Percentiles rank a stretch among this genome's conserved stretches.
phyloP scores from a whole-genome alignment of 495 filamentous ascomycete genomes.

The Achaetomiella virescens region DNA sequence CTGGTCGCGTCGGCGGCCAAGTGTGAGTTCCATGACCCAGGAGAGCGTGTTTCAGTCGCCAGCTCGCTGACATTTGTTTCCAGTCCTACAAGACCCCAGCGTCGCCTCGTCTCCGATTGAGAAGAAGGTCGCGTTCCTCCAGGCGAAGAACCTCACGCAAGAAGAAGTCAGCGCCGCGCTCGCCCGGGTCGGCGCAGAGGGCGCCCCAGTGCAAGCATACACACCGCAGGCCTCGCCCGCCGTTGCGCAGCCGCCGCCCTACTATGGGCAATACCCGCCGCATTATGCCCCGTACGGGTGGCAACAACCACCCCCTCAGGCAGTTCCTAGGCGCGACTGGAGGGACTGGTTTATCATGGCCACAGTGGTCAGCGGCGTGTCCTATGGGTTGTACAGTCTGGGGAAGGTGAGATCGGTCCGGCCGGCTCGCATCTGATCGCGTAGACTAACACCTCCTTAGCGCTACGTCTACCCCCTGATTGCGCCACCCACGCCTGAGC shows the following conservation, averaged over 20 bases:
- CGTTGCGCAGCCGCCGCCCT: constrained; percentile 45
- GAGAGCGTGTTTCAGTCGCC: background rate
- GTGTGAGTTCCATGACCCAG: constrained; percentile 43
- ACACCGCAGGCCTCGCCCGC: constrained; percentile 37
- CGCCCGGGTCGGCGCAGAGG: constrained; percentile 57
- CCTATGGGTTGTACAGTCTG: constrained; percentile 80
- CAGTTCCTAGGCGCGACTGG: constrained; percentile 78
- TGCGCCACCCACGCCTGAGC: constrained; percentile 85
- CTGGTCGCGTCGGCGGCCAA: constrained; percentile 66
- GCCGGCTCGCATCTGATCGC: background rate
- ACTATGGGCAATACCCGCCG: constrained; percentile 63
- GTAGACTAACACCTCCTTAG: constrained; percentile 35
- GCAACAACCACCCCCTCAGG: constrained; percentile 59
- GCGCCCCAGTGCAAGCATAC: constrained; percentile 47
- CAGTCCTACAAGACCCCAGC: constrained; percentile 89
- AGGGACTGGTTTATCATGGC: constrained; percentile 98
- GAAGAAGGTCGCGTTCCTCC: constrained; percentile 84
- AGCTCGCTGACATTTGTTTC: constrained; percentile 12
- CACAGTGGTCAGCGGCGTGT: constrained; percentile 77
- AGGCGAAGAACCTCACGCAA: constrained; percentile 94
- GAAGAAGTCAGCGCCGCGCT: constrained; percentile 88
- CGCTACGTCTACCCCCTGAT: constrained; percentile 90
- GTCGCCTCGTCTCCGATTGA: constrained; percentile 88
- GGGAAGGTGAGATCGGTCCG: constrained; percentile 57
- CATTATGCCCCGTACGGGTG: constrained; percentile 57